Base-by-base conservation (phyloP, 225 moss, liverwort and hornwort species). In the Sphagnum contortum region DNA sequence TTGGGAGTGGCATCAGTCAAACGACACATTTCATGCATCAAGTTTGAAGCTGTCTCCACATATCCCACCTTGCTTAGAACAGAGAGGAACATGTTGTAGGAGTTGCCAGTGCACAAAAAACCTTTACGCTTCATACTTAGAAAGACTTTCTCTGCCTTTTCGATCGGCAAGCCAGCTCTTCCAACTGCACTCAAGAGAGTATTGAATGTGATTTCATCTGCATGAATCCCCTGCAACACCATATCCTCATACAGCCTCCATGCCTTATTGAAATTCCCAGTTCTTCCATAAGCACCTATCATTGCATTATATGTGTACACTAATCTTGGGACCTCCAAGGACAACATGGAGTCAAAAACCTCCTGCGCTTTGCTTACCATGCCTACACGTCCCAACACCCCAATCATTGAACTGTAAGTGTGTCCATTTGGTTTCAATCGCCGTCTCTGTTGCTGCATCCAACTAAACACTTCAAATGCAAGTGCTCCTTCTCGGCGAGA, bases 361-460 rank as follows among this genome's bases (percentile, higher is more conserved):
- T 83, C 85, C 45, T 80, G 72, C 50, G 96, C 96, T 75, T 92
- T 61, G 7, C 63, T 69, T 14, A 80, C 66, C 90, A 92, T 77
- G n/a, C 80, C 76, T 48, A 77, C 88, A 63, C 89, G 82, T 55
- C 96, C 92, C 49, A 98, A 66, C 54, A 98, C 87, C 47, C 90
- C 92, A 5, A 98, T 71, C 53, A 91, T 76, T 49, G 90, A 75
- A 74, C 83, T 83, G 66, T 85, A 84, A 2, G 79, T 85, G 70
- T 82, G 92, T n/a, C 55, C 70, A 55, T 85, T 87, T 0, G 96
- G 96, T 77, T 89, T 98, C 53, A 98, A 64, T 53, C 92, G 78
- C 14, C 90, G 77, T 65, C 75, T 88, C 76, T 98, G 96, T 47
- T 75, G 76, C 63, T 82, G 83, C 92, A 92, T 98, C 96, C 96